Evolutionary conservation across 176 grass and related monocot genomes (phyloP).

Genomic region (Phoenix dactylifera): DNA sequence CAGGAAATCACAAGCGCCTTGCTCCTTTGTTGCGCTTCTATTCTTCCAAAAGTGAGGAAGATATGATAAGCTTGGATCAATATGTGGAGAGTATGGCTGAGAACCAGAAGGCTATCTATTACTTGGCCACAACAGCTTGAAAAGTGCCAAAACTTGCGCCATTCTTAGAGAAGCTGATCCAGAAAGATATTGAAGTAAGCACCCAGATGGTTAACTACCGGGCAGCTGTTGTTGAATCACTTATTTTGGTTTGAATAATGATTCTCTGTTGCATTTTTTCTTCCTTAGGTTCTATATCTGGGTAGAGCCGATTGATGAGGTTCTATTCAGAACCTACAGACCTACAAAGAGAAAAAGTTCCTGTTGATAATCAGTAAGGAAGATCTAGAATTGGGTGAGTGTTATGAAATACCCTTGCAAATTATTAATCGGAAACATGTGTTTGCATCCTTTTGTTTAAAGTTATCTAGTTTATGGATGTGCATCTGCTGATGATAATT

Average conservation of each 20-base stretch:
- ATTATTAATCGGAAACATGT: no score
- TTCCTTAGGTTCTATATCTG: constrained; percentile 64
- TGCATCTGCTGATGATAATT: constrained; percentile 1
- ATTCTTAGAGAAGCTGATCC: constrained; percentile 77
- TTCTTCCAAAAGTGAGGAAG: constrained; percentile 66
- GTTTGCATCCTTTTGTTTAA: no score
- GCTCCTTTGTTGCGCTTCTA: constrained; percentile 56
- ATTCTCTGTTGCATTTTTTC: neutral
- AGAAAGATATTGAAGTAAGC: constrained; percentile 77
- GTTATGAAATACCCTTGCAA: neutral
- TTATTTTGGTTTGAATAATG: no score
- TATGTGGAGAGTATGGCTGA: constrained; percentile 83
- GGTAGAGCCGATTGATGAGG: constrained; percentile 86
- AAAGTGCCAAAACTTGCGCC: constrained; percentile 79
- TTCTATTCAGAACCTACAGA: constrained; percentile 92
- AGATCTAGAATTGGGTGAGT: constrained; percentile 69
- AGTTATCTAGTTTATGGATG: no score
- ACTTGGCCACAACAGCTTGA: constrained; percentile 75
- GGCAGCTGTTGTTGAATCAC: no score
- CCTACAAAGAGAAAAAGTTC: constrained; percentile 91
- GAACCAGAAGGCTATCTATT: constrained; percentile 81
- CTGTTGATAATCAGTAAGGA: constrained; percentile 93
- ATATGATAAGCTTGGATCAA: constrained; percentile 70
- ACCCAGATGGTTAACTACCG: neutral
- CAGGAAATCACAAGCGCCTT: constrained; percentile 77